Percentiles rank a stretch among this genome's conserved stretches.
phyloP scores from a whole-genome alignment of 345 rosid genomes.

The Lepidium sativum region DNA sequence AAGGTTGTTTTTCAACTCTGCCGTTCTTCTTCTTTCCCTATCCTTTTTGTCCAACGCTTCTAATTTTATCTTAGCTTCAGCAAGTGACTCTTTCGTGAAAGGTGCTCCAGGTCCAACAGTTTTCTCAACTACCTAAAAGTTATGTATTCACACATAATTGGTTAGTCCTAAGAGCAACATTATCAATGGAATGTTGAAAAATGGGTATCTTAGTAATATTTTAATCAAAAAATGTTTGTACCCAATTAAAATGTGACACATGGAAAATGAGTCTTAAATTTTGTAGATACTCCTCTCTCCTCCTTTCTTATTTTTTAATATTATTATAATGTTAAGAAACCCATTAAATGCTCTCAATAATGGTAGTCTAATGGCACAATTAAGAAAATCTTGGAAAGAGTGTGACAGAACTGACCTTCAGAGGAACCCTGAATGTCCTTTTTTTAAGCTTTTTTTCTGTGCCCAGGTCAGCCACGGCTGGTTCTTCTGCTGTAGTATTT shows the following conservation, averaged over 20 bases:
- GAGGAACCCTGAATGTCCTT: constrained; percentile 69
- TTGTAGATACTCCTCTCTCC: too few relatives aligned
- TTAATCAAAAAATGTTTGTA: too few relatives aligned
- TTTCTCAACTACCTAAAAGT: constrained; percentile 63
- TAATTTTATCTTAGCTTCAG: constrained; percentile 64
- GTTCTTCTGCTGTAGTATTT: constrained; percentile 39
- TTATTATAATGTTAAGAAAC: too few relatives aligned
- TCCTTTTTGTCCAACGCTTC: constrained; percentile 83
- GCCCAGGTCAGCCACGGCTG: constrained; percentile 36
- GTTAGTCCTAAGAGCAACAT: constrained; percentile 2
- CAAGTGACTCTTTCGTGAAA: constrained; percentile 52
- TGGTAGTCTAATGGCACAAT: too few relatives aligned
- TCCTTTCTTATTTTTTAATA: too few relatives aligned
- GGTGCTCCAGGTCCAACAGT: constrained; percentile 74
- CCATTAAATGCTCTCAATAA: too few relatives aligned
- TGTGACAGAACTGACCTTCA: constrained; percentile 46
- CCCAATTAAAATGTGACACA: too few relatives aligned
- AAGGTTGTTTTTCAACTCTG: constrained; percentile 85
- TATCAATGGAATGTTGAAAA: too few relatives aligned
- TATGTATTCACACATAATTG: neutral
- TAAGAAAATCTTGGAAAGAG: neutral
- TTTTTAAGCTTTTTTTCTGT: constrained; percentile 80
- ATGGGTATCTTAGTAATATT: too few relatives aligned
- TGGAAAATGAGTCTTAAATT: too few relatives aligned
- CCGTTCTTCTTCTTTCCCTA: constrained; percentile 83